These are phyloP conservation scores for Aspergillus latus DNA, from an alignment of 2,329 filamentous ascomycete genomes.

Conservation along the genomic window DNA sequence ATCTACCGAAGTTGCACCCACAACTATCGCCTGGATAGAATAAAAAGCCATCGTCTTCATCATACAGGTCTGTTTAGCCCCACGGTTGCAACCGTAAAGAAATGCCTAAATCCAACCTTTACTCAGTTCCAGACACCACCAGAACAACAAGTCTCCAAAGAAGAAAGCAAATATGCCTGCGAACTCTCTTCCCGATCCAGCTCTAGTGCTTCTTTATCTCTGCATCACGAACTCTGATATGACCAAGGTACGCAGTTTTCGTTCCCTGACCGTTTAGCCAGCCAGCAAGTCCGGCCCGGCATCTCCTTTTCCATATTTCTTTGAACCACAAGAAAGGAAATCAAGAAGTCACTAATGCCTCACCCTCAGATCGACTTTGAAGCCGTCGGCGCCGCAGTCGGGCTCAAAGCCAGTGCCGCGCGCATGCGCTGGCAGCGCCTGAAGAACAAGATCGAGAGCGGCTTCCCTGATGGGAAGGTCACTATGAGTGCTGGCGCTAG, in stretches of 20 bases:
- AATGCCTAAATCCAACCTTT: not conserved
- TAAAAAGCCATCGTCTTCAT: not conserved
- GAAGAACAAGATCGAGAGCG: constrained; percentile 16
- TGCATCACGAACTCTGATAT: constrained; percentile 42
- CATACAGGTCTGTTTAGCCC: not conserved
- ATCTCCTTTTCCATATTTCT: not conserved
- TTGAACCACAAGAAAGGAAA: not conserved
- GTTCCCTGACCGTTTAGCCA: not conserved
- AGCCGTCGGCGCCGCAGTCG: constrained; percentile 19
- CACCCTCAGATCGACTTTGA: constrained; percentile 40
- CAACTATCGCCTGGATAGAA: too few relatives aligned
- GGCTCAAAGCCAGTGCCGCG: constrained; percentile 17
- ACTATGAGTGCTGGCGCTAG: not conserved
- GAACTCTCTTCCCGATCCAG: constrained; percentile 41
- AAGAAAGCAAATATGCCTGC: constrained; percentile 28
- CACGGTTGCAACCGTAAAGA: not conserved
- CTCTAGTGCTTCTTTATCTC: constrained; percentile 44
- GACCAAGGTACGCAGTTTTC: constrained; percentile 33
- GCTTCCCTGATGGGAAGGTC: constrained; percentile 12
- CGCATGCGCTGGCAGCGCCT: constrained; percentile 20
- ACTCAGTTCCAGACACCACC: not conserved
- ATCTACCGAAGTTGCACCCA: too few relatives aligned
- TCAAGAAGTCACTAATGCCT: not conserved
- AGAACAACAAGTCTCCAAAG: not conserved
- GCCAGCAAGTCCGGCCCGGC: not conserved